phyloP scores from a whole-genome alignment of 768 basidiomycete genomes.

The Pholiota conissans region DNA sequence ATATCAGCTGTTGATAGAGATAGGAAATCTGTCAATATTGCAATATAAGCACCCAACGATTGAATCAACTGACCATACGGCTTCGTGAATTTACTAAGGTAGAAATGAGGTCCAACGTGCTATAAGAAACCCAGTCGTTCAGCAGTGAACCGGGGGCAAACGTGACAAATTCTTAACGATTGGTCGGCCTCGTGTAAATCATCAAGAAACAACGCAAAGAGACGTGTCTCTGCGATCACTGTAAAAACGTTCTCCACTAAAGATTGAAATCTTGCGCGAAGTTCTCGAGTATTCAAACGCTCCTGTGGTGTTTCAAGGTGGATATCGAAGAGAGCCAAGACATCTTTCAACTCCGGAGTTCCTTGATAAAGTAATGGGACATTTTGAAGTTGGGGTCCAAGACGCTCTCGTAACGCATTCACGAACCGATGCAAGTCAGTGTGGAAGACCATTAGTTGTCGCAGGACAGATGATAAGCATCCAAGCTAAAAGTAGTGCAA shows the following conservation, averaged over 20 bases:
- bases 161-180: constrained; percentile 37
- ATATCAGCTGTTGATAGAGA: constrained; percentile 47
- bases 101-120: constrained; percentile 65
- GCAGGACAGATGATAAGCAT: constrained; percentile 68
- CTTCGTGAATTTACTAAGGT: constrained; percentile 65
- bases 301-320: constrained; percentile 52
- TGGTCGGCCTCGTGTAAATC: constrained; percentile 77
- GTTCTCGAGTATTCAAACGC: constrained; percentile 54
- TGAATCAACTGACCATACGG: constrained; percentile 55
- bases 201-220: constrained; percentile 72
- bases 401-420: constrained; percentile 50
- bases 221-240: constrained; percentile 66
- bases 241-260: constrained; percentile 70
- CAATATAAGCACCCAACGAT: too few species aligned
- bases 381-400: constrained; percentile 72
- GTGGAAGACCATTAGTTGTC: constrained; percentile 74
- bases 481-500: constrained; percentile 42
- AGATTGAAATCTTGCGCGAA: constrained; percentile 69
- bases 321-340: constrained; percentile 56
- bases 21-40: too few species aligned
- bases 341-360: constrained; percentile 67
- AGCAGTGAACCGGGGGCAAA: too few species aligned
- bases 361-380: constrained; percentile 71
- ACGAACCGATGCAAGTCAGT: constrained; percentile 72
- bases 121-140: constrained; percentile 19